Evolutionary conservation across 2,329 filamentous ascomycete genomes (phyloP).

Genomic region (Sphaerulina musiva): DNA sequence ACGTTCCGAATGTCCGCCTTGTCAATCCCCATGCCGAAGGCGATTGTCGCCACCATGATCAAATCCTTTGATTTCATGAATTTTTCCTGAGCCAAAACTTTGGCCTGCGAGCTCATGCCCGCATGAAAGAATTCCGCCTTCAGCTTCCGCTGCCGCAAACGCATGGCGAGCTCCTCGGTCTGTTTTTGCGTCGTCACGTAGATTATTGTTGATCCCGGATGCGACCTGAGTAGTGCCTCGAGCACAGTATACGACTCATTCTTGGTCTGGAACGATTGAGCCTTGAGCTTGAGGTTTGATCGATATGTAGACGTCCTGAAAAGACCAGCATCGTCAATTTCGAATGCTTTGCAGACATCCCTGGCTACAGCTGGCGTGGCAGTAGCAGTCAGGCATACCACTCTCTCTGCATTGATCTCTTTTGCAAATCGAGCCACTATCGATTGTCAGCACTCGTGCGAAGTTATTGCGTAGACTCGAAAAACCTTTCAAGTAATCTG

Average conservation of each 20-base stretch:
- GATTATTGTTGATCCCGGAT: conserved; percentile 53
- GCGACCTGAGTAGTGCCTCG: conserved; percentile 44
- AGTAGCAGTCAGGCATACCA: conserved; percentile 56
- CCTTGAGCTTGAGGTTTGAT: conserved; percentile 52
- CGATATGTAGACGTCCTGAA: conserved; percentile 56
- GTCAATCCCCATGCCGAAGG: conserved; percentile 98
- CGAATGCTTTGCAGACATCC: conserved; percentile 50
- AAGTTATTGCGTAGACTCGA: no score
- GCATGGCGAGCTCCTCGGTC: conserved; percentile 65
- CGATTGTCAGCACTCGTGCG: conserved; percentile 29
- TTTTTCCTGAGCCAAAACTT: conserved; percentile 62
- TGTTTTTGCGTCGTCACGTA: conserved; percentile 56
- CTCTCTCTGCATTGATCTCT: conserved; percentile 52
- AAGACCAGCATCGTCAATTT: conserved; percentile 45
- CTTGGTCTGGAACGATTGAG: conserved; percentile 39
- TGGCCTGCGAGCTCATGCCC: conserved; percentile 61
- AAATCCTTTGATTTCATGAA: conserved; percentile 79
- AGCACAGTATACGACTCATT: conserved; percentile 44
- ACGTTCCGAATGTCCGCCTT: conserved; percentile 95
- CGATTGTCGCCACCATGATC: conserved; percentile 94
- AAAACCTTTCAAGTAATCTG: conserved; percentile 32
- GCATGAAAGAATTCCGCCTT: conserved; percentile 82
- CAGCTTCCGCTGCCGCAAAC: conserved; percentile 59
- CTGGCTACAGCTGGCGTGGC: conserved; percentile 52
- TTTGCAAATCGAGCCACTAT: conserved; percentile 52